Base-by-base conservation (phyloP, 2,329 filamentous ascomycete genomes). In the Colletotrichum shisoi region DNA sequence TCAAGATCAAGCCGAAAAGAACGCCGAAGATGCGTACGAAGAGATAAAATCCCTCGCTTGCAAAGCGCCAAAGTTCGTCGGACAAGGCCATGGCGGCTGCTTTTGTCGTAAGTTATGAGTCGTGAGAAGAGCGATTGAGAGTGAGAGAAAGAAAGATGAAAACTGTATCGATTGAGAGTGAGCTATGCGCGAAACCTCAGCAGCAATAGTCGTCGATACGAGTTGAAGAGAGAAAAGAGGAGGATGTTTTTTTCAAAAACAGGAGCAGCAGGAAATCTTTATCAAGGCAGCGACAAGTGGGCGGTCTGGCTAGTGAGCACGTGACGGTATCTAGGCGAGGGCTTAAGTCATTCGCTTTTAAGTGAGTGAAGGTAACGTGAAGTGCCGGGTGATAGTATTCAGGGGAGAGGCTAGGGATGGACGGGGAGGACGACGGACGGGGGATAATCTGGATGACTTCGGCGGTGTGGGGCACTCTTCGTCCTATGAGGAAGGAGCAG, bases 181-280 rank as follows among this genome's bases (percentile, higher is more conserved):
- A 31, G 15, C 48, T 51, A 51, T 51, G 48, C 48, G 48, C 48
- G 48, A 51, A 34, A 51, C 48, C 34, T 51, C 48, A 51, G 48
- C 48, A n/a, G 48, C 48, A 51, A 34, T 51, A 51, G 48, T 51
- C 4, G 17, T 44, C 11, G 48, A 61, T 24, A 39, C 37, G 19
- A 34, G 46, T 31, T 49, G 31, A 24, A 44, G 42, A 42, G 49
- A 31, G 40, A 40, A 62, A 49, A 21, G n/a, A 34, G n/a, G 24
- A 21, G 27, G 44, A 60, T 13, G 3, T 49, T 63, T 58, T 27
- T 52, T 34, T 3, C n/a, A 46, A 40, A 11, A 15, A 7, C 5
- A 8, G 13, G 13, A 13, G 31, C 48, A 9, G 46, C 7, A 24
- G 11, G 15, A 46, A 13, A 40, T 17, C n/a, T 12, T 13, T 4